These are phyloP conservation scores for Halophytophthora batemanensis DNA, from an alignment of 352 stramenopile genomes.

Conservation along the genomic window DNA sequence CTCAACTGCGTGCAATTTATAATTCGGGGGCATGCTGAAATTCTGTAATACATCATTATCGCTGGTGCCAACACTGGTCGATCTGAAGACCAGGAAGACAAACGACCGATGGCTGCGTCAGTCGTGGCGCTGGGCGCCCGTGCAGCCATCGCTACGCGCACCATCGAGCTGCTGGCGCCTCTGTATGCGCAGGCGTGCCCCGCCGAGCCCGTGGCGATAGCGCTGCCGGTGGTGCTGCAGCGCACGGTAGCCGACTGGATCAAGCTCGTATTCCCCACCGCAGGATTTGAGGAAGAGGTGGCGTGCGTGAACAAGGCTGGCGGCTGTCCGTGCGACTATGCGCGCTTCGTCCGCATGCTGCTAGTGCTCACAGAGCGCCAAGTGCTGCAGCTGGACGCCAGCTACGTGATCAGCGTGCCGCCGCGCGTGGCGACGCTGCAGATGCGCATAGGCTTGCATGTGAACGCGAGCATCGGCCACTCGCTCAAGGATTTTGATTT, in stretches of 20 bases:
- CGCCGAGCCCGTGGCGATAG: background rate
- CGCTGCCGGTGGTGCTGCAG: constrained; percentile 23
- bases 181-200: constrained; percentile 26
- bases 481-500: constrained; percentile 59
- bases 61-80: background rate
- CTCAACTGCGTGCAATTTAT: no score
- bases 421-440: constrained; percentile 44
- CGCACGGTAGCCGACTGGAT: constrained; percentile 28
- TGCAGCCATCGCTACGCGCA: constrained; percentile 9
- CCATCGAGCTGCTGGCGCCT: constrained; percentile 38
- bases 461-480: constrained; percentile 17
- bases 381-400: constrained; percentile 33
- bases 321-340: constrained; percentile 48
- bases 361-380: constrained; percentile 42
- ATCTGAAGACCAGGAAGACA: background rate
- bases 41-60: no score
- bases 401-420: constrained; percentile 38
- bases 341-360: constrained; percentile 38
- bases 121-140: constrained; percentile 1
- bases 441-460: constrained; percentile 41
- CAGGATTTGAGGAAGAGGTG: constrained; percentile 34
- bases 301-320: constrained; percentile 40
- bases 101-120: constrained; percentile 6
- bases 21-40: no score
- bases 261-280: constrained; percentile 29